phyloP scores from a whole-genome alignment of 768 basidiomycete genomes.

The Suillus subaureus region DNA sequence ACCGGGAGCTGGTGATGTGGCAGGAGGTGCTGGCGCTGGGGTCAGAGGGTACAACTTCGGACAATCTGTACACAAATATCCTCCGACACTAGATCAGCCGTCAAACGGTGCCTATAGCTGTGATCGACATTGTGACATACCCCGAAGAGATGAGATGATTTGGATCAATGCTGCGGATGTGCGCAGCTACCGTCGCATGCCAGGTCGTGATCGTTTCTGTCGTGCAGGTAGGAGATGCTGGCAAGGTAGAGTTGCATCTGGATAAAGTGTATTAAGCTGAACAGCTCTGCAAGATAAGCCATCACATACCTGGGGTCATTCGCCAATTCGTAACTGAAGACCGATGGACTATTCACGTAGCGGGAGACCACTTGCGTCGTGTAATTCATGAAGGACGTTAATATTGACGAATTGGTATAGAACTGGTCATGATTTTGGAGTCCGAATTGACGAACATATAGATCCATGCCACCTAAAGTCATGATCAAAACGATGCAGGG shows the following conservation, averaged over 20 bases:
- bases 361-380: constrained; percentile 56
- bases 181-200: constrained; percentile 49
- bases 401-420: constrained; percentile 51
- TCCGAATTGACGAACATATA: constrained; percentile 56
- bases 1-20: constrained; percentile 42
- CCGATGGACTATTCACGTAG: constrained; percentile 52
- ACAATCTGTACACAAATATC: constrained; percentile 61
- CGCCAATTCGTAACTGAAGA: constrained; percentile 64
- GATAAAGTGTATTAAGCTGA: constrained; percentile 6
- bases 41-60: constrained; percentile 52
- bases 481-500: constrained; percentile 10
- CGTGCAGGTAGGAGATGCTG: constrained; percentile 44
- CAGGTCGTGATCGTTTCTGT: constrained; percentile 58
- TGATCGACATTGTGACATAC: constrained; percentile 36
- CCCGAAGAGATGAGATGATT: constrained; percentile 69
- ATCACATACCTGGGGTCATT: constrained; percentile 59
- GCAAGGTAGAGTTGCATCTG: constrained; percentile 61
- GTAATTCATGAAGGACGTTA: constrained; percentile 58
- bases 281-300: background rate
- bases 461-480: constrained; percentile 62
- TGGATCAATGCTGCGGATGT: constrained; percentile 51
- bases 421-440: constrained; percentile 55
- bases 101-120: constrained; percentile 21
- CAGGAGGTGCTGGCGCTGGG: constrained; percentile 36
- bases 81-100: constrained; percentile 39